Evolutionary conservation across 768 basidiomycete genomes (phyloP).

Genomic region (Candolleomyces aberdarensis): DNA sequence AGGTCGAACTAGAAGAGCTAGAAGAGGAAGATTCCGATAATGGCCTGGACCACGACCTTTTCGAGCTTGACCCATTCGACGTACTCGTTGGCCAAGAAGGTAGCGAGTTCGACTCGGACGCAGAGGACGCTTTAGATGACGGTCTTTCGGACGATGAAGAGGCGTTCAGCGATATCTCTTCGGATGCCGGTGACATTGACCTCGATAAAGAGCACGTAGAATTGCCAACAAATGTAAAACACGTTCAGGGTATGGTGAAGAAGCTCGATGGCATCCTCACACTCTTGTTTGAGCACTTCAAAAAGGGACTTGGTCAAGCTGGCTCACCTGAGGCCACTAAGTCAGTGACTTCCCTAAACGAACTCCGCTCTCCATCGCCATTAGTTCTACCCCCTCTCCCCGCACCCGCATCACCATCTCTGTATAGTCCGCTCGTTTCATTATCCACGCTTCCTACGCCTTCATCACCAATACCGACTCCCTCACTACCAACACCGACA

Average conservation of each 20-base stretch:
- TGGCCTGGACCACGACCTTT: conserved; percentile 48
- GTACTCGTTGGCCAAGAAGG: conserved; percentile 75
- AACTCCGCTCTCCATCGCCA: conserved; percentile 22
- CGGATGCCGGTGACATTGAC: conserved; percentile 55
- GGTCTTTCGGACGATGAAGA: conserved; percentile 50
- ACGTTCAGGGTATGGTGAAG: conserved; percentile 82
- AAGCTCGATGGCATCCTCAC: conserved; percentile 90
- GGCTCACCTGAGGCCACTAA: background rate
- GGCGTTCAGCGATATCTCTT: conserved; percentile 74
- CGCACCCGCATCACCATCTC: conserved; percentile 13
- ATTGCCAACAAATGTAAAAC: conserved; percentile 55
- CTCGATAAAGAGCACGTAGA: conserved; percentile 36
- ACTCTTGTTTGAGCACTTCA: conserved; percentile 83
- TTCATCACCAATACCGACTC: background rate
- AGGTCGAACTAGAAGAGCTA: conserved; percentile 90
- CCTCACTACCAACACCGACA: conserved; percentile 17
- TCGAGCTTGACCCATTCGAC: conserved; percentile 85
- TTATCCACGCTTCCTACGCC: background rate
- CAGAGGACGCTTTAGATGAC: conserved; percentile 45
- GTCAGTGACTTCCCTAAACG: conserved; percentile 13
- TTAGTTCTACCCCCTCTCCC: conserved; percentile 36
- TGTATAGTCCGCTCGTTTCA: background rate
- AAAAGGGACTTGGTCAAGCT: conserved; percentile 36
- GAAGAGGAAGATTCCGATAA: conserved; percentile 62
- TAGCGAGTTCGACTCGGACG: conserved; percentile 33